Conservation (phyloP, 371 early-diverging fungal species). For the Polyrhizophydium stewartii region DNA sequence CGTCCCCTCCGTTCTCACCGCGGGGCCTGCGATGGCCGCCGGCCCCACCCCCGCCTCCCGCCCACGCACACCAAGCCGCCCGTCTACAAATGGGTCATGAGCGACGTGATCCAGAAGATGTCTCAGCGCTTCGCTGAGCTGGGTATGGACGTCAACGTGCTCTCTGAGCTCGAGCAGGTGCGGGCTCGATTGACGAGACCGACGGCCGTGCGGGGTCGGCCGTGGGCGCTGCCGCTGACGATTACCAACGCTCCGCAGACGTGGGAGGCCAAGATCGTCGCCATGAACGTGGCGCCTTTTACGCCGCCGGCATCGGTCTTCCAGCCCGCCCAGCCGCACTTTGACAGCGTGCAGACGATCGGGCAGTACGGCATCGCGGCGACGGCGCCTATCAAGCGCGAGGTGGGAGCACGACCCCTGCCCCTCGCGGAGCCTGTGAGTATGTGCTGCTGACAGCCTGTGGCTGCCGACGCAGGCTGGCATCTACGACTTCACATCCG, state of each 20-base stretch:
- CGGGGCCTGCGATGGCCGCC: no score
- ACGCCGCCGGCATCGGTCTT: neutral
- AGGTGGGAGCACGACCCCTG: no score
- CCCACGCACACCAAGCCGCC: no score
- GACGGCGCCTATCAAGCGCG: no score
- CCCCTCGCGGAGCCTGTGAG: no score
- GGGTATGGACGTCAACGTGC: conserved; percentile 83
- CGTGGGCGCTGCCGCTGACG: neutral
- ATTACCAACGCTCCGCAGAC: neutral
- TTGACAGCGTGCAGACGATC: neutral
- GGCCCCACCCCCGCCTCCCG: no score
- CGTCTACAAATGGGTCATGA: conserved; percentile 87
- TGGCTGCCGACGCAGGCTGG: no score
- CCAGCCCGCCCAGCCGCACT: neutral
- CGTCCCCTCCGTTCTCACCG: no score
- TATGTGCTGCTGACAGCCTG: no score
- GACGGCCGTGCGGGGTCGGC: neutral
- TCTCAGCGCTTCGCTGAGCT: conserved; percentile 85
- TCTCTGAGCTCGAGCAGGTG: conserved; percentile 85
- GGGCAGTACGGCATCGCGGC: neutral
- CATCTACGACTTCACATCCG: no score
- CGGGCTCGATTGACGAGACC: no score
- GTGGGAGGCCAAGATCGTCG: conserved; percentile 1
- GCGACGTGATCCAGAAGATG: conserved; percentile 88
- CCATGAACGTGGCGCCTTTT: neutral